phyloP scores from a whole-genome alignment of 164 flowering plant genomes.

The Chimonanthus salicifolius region DNA sequence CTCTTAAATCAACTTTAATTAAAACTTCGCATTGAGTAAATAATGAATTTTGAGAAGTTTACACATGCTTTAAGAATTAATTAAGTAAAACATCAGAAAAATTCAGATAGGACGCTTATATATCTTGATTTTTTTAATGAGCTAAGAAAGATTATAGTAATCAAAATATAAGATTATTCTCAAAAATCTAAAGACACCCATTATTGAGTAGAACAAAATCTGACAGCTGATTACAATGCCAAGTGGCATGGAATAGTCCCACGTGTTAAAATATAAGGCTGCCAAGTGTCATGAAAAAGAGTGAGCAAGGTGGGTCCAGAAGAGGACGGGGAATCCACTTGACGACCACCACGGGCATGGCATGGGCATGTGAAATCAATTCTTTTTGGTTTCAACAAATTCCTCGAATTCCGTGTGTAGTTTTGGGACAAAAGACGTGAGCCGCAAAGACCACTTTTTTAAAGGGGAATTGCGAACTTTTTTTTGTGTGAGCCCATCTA shows the following conservation, averaged over 20 bases:
- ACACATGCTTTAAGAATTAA: too few species aligned
- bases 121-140: too few species aligned
- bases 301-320: not conserved
- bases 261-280: not conserved
- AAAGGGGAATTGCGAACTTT: not conserved
- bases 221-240: too few species aligned
- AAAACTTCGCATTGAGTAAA: too few species aligned
- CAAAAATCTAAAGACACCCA: too few species aligned
- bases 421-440: not conserved
- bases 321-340: not conserved
- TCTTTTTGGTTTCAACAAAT: not conserved
- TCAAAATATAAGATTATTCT: too few species aligned
- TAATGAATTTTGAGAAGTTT: too few species aligned
- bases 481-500: not conserved
- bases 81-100: too few species aligned
- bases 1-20: too few species aligned
- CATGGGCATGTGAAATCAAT: not conserved
- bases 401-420: not conserved
- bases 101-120: too few species aligned
- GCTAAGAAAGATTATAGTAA: too few species aligned
- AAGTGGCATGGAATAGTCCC: not conserved
- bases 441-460: conserved; percentile 5
- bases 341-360: not conserved
- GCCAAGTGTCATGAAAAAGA: not conserved
- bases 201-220: too few species aligned